These are phyloP conservation scores for Combretum micranthum DNA, from an alignment of 345 rosid genomes.

Conservation along the genomic window DNA sequence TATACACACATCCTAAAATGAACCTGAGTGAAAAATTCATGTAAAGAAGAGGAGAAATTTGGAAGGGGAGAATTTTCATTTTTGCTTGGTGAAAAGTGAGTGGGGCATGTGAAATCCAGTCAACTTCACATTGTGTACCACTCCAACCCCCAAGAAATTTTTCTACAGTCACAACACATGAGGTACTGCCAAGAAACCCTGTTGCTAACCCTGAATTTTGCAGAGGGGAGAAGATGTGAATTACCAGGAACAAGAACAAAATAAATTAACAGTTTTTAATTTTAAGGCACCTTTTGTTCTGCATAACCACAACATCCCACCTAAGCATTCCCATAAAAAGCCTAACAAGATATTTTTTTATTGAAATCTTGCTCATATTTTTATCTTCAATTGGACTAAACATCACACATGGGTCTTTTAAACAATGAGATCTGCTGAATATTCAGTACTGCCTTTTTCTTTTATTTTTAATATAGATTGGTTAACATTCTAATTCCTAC, in stretches of 20 bases:
- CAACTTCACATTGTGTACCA: conserved; percentile 23
- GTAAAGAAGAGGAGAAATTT: too few species aligned
- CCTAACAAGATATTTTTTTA: conserved; percentile 6
- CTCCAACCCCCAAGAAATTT: conserved; percentile 20
- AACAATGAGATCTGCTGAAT: background rate
- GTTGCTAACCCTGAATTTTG: too few species aligned
- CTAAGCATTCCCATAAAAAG: conserved; percentile 14
- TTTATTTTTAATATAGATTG: background rate
- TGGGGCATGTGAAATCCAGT: conserved; percentile 56
- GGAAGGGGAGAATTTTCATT: background rate
- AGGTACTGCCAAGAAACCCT: too few species aligned
- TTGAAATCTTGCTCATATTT: background rate
- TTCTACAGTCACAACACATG: conserved; percentile 5
- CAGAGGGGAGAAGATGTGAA: too few species aligned
- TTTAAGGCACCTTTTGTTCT: background rate
- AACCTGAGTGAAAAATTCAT: too few species aligned
- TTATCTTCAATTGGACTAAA: conserved; percentile 16
- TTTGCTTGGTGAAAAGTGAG: conserved; percentile 15
- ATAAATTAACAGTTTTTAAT: background rate
- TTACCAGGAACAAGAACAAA: background rate
- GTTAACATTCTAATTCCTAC: background rate
- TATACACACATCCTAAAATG: too few species aligned
- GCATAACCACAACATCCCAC: conserved; percentile 5
- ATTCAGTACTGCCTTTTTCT: background rate
- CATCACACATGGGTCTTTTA: conserved; percentile 24